phyloP scores from a whole-genome alignment of 1,139 yeast species.

The Neolecta irregularis region DNA sequence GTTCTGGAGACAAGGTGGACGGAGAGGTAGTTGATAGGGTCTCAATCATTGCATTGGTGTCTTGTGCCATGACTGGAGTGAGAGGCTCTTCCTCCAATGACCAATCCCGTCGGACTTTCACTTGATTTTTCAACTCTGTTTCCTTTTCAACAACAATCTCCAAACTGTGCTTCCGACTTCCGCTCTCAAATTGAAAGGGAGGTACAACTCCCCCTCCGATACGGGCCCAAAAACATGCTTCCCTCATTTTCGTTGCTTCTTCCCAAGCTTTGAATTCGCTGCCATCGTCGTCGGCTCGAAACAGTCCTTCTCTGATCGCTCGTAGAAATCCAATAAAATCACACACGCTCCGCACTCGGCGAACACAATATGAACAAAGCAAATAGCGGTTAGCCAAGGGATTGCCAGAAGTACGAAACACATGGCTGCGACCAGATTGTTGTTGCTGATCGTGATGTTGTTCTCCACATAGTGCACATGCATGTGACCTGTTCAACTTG shows the following conservation, averaged over 20 bases:
- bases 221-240: constrained; percentile 69
- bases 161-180: too few relatives aligned
- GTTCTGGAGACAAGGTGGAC: too few relatives aligned
- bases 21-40: too few relatives aligned
- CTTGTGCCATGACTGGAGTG: too few relatives aligned
- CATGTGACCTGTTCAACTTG: constrained; percentile 5
- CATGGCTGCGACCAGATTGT: constrained; percentile 9
- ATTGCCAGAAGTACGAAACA: constrained; percentile 17
- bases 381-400: constrained; percentile 35
- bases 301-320: constrained; percentile 40
- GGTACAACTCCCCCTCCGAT: constrained; percentile 35
- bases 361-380: constrained; percentile 70
- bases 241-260: constrained; percentile 40
- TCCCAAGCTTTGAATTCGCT: constrained; percentile 37
- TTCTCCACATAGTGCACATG: constrained; percentile 19
- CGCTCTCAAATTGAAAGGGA: too few relatives aligned
- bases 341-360: constrained; percentile 63
- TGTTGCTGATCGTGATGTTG: constrained; percentile 11
- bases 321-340: constrained; percentile 64
- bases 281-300: constrained; percentile 32
- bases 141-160: too few relatives aligned
- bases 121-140: too few relatives aligned
- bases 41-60: too few relatives aligned
- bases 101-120: too few relatives aligned
- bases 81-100: too few relatives aligned